These are phyloP conservation scores for Saccharomycopsis synnaedendra DNA, from an alignment of 805 yeast genomes.

Conservation along the genomic window DNA sequence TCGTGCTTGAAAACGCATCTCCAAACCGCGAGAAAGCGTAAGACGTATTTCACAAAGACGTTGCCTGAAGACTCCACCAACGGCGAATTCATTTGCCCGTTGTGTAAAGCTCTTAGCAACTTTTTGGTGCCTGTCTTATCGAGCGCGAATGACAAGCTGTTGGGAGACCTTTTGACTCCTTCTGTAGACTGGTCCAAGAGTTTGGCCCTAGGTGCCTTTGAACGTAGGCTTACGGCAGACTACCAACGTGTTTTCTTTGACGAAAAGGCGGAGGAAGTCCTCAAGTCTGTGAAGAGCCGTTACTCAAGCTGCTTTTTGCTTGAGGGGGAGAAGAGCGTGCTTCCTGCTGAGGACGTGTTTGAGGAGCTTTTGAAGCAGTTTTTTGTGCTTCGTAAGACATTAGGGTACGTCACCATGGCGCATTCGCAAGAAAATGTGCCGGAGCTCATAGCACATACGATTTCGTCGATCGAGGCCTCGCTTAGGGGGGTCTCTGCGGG, in stretches of 20 bases:
- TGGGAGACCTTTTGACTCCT: conserved; percentile 4
- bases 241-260: conserved; percentile 5
- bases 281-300: not conserved
- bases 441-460: conserved; percentile 37
- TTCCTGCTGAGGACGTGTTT: not conserved
- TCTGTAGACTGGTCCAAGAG: not conserved
- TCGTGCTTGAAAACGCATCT: conserved; percentile 61
- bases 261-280: conserved; percentile 1
- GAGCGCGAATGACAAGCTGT: conserved; percentile 2
- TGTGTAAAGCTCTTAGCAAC: conserved; percentile 81
- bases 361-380: conserved; percentile 11
- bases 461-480: conserved; percentile 55
- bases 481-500: conserved; percentile 34
- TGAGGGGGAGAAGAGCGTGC: not conserved
- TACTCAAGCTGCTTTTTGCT: conserved; percentile 1
- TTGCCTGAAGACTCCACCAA: conserved; percentile 63
- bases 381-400: conserved; percentile 10
- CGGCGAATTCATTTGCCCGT: conserved; percentile 71
- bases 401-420: conserved; percentile 9
- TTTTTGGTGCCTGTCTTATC: conserved; percentile 53
- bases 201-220: not conserved
- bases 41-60: conserved; percentile 69
- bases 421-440: conserved; percentile 19
- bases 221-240: not conserved
- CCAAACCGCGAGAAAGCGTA: conserved; percentile 41